phyloP scores from a whole-genome alignment of 257 asterid genomes.

The Lithospermum erythrorhizon region DNA sequence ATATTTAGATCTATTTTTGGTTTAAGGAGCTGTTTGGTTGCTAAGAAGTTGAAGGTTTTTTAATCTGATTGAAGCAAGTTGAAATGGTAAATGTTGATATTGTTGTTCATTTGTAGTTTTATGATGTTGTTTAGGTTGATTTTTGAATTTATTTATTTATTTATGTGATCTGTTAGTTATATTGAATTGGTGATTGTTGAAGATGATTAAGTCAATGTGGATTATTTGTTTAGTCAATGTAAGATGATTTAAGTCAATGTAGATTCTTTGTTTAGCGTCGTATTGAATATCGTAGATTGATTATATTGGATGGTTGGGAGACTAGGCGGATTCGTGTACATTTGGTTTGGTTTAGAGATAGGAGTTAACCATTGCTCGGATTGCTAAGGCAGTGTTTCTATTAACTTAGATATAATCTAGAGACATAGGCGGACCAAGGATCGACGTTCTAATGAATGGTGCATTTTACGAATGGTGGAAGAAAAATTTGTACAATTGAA shows the following conservation, averaged over 20 bases:
- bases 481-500: too few relatives aligned
- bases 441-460: too few relatives aligned
- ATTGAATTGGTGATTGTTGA: not conserved
- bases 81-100: constrained; percentile 46
- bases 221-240: too few relatives aligned
- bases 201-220: too few relatives aligned
- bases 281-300: not conserved
- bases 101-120: not conserved
- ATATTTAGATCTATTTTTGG: not conserved
- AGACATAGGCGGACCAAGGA: too few relatives aligned
- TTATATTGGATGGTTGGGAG: not conserved
- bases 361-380: not conserved
- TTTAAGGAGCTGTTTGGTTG: constrained; percentile 27
- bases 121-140: not conserved
- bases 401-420: too few relatives aligned
- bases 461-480: too few relatives aligned
- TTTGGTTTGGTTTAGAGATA: not conserved
- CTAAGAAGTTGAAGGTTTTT: constrained; percentile 21
- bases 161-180: constrained; percentile 5
- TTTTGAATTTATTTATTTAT: too few relatives aligned
- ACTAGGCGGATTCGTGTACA: not conserved
- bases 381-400: too few relatives aligned
- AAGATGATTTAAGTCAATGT: not conserved
- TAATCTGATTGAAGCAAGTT: constrained; percentile 57
- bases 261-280: constrained; percentile 29